Evolutionary conservation across 805 yeast genomes (phyloP).

Genomic region (Metschnikowia lunata): DNA sequence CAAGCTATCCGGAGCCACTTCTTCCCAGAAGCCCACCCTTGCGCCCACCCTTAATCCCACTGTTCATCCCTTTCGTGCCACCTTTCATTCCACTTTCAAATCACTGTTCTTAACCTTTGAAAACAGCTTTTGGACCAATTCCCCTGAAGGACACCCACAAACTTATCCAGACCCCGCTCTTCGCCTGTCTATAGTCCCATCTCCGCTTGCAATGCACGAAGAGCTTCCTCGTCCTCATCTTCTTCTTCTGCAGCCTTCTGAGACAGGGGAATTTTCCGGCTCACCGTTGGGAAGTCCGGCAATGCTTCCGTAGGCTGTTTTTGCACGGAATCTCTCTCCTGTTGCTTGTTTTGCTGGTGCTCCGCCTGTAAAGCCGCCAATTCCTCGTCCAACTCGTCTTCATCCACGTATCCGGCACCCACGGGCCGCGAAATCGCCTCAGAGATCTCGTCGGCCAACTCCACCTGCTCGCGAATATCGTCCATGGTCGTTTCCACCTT

Average conservation of each 20-base stretch:
- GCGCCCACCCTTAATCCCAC: too few species aligned
- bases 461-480: slow-evolving; percentile 95
- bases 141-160: too few species aligned
- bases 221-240: slow-evolving; percentile 79
- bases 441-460: slow-evolving; percentile 88
- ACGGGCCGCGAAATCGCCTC: slow-evolving; percentile 95
- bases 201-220: slow-evolving; percentile 77
- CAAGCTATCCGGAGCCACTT: too few species aligned
- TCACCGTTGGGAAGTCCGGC: slow-evolving; percentile 45
- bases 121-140: too few species aligned
- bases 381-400: slow-evolving; percentile 93
- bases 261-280: slow-evolving; percentile 37
- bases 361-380: slow-evolving; percentile 84
- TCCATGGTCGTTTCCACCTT: slow-evolving; percentile 98
- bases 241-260: slow-evolving; percentile 15
- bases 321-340: slow-evolving; percentile 10
- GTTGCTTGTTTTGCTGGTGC: slow-evolving; percentile 48
- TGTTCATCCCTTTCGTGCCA: too few species aligned
- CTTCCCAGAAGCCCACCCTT: too few species aligned
- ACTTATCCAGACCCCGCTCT: too few species aligned
- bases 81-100: too few species aligned
- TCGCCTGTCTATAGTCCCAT: slow-evolving; percentile 58
- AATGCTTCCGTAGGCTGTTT: slow-evolving; percentile 24
- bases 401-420: slow-evolving; percentile 76
- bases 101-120: too few species aligned